Percentiles rank a stretch among this genome's conserved stretches.
Evolutionary conservation across 306 rosid genomes (phyloP).

Genomic region (Trichosanthes cucumerina): DNA sequence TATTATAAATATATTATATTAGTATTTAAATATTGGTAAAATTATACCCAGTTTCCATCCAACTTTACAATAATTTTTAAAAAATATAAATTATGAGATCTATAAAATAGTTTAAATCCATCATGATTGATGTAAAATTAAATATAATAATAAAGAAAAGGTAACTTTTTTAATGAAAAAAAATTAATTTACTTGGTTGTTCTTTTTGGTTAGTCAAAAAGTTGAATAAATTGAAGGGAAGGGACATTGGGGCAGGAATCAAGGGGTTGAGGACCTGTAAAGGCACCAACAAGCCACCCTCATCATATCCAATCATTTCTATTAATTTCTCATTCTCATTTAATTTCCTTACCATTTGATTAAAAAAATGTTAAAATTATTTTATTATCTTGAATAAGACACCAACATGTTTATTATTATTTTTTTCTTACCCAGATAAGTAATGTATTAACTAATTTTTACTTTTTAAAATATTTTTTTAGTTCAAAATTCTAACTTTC

Average conservation of each 20-base stretch:
- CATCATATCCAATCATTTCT: background rate
- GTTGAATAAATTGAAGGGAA: constrained; percentile 10
- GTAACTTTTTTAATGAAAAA: constrained; percentile 3
- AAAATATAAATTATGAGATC: background rate
- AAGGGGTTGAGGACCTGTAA: constrained; percentile 3
- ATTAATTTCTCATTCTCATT: background rate
- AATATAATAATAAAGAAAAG: background rate
- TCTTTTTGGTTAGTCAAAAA: background rate
- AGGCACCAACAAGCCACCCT: constrained; percentile 7
- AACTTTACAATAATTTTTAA: no score
- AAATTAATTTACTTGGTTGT: background rate
- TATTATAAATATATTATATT: no score
- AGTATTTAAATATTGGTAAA: no score
- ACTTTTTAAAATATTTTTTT: no score
- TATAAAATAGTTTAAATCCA: background rate
- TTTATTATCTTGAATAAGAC: background rate
- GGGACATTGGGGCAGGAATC: constrained; percentile 16
- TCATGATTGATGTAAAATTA: background rate
- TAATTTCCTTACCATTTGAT: background rate
- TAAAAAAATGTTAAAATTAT: background rate
- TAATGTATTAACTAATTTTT: no score
- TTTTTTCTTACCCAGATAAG: no score
- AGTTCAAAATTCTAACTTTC: no score
- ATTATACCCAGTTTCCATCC: no score
- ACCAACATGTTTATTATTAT: background rate